Base-by-base conservation (phyloP, 2,329 filamentous ascomycete species). In the Penicillium griseofulvum region DNA sequence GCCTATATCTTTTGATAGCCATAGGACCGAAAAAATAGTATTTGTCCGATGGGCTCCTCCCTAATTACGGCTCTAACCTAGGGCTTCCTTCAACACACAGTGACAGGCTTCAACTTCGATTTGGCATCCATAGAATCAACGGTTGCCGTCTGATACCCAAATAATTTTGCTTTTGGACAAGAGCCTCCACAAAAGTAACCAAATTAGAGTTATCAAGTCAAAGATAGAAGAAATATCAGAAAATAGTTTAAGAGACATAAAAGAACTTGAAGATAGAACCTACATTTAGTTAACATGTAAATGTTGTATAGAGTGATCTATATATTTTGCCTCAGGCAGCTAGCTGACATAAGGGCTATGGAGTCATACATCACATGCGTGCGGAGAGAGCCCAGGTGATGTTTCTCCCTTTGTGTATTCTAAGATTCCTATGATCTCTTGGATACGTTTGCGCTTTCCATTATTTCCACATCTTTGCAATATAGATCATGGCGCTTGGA, bases 311-410 rank as follows among this genome's bases (percentile, higher is more conserved):
- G 33, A 48, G 16, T 31, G 34, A 39, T 31, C 34, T 29, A 26
- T 11, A 26, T 17, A 0, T 26, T 9, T 17, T 43, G 48, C 48
- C 48, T 50, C 28, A 50, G 48, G 48, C 48, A 50, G 1, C 0
- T 5, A 17, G 38, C 26, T 50, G 48, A 50, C 48, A 34, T 50
- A 50, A 50, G 28, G 6, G 19, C 12, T 28, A 50, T 34, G 47
- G 28, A 26, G 48, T 50, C 48, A 50, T 50, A 43, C 29, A 43
- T 50, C 48, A 50, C 48, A 50, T 49, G 47, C 33, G 17, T 48
- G 34, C 36, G 28, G 16, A 42, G 48, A 50, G 29, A 50, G 48
- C 28, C 26, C 37, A 50, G 48, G 28, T 50, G 48, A 44, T 50
- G 16, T 43, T 34, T 50, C 48, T 42, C 37, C 29, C 37, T 43